Conservation (phyloP, 495 filamentous ascomycete species). For the Amniculicola lignicola region DNA sequence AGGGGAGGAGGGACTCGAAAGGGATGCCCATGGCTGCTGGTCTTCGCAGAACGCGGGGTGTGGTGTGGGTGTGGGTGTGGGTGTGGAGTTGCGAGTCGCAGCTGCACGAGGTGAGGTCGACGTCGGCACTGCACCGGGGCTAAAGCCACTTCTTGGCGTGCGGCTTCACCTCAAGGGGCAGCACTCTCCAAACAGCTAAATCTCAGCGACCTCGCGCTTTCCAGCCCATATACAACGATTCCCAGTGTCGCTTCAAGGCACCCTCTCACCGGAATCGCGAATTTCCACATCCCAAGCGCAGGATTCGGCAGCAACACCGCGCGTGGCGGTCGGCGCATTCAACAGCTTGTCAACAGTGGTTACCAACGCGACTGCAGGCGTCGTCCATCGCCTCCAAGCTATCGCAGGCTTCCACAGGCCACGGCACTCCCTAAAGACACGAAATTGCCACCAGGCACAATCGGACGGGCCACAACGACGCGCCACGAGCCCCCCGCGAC, state of each 20-base stretch:
- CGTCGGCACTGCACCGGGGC: conserved; percentile 6
- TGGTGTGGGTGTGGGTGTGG: conserved; percentile 7
- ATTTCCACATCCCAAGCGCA: conserved; percentile 9
- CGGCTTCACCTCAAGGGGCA: conserved; percentile 15
- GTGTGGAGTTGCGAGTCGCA: too few species aligned
- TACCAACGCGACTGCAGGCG: conserved; percentile 21
- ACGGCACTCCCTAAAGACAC: conserved; percentile 1
- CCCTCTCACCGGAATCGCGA: conserved; percentile 29
- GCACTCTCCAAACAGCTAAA: conserved; percentile 16
- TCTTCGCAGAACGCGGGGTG: conserved; percentile 1
- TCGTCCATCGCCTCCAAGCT: conserved; percentile 7
- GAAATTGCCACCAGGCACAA: background rate
- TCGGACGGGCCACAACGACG: conserved; percentile 12
- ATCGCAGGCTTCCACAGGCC: background rate
- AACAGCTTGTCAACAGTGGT: conserved; percentile 12
- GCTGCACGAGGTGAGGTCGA: conserved; percentile 20
- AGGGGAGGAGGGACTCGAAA: conserved; percentile 92
- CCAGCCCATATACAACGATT: conserved; percentile 15
- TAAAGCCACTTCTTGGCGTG: background rate
- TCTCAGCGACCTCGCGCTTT: conserved; percentile 28
- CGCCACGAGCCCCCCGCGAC: conserved; percentile 16
- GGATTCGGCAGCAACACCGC: conserved; percentile 6
- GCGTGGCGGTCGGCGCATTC: conserved; percentile 10
- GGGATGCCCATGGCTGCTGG: conserved; percentile 76
- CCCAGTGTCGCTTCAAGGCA: conserved; percentile 19